Percentiles rank a stretch among this genome's conserved stretches.
phyloP scores from a whole-genome alignment of 2,329 filamentous ascomycete genomes.

The Aspergillus aculeatinus region DNA sequence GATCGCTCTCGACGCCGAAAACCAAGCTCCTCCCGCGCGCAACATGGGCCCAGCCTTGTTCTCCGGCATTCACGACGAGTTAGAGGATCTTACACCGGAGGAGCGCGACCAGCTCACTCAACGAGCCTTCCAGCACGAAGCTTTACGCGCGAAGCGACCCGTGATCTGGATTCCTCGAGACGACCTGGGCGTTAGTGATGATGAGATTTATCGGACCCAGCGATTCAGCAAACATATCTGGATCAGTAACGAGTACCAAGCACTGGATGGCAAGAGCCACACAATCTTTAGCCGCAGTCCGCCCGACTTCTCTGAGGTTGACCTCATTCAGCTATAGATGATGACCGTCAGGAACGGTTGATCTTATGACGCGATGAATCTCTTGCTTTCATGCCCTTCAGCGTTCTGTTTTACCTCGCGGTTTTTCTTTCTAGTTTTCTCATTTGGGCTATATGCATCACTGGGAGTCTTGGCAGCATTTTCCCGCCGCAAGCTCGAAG shows the following conservation, averaged over 20 bases:
- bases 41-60: slow-evolving; percentile 77
- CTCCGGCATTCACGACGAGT: slow-evolving; percentile 83
- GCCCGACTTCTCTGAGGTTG: slow-evolving; percentile 84
- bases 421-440: background rate
- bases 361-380: slow-evolving; percentile 1
- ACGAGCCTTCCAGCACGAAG: slow-evolving; percentile 87
- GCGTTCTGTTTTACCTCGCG: background rate
- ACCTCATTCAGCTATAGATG: slow-evolving; percentile 72
- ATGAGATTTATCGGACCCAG: slow-evolving; percentile 79
- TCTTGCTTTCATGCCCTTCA: background rate
- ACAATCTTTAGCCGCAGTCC: slow-evolving; percentile 83
- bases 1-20: slow-evolving; percentile 61
- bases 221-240: slow-evolving; percentile 76
- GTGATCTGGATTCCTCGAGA: slow-evolving; percentile 94
- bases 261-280: slow-evolving; percentile 76
- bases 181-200: slow-evolving; percentile 83
- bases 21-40: slow-evolving; percentile 58
- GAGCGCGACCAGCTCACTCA: slow-evolving; percentile 82
- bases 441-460: background rate
- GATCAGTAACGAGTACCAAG: slow-evolving; percentile 92
- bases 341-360: background rate
- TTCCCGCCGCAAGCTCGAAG: background rate
- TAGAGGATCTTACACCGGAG: slow-evolving; percentile 88
- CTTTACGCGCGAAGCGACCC: slow-evolving; percentile 77
- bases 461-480: background rate